Evolutionary conservation across 805 yeast species (phyloP).

Genomic region (Saccharomycopsis capsularis): DNA sequence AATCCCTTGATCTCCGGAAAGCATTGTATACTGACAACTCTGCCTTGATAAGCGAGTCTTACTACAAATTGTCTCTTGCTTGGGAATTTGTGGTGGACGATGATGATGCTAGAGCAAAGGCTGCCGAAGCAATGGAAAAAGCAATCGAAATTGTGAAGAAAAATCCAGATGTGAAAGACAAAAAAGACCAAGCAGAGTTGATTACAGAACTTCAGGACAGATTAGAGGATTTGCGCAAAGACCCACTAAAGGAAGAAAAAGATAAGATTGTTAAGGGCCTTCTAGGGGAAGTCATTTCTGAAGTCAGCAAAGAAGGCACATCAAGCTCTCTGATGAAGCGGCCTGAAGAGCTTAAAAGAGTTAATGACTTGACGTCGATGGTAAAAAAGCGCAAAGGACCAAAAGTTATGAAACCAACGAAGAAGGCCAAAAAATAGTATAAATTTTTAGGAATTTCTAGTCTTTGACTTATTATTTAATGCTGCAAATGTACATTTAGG

Average conservation of each 20-base stretch:
- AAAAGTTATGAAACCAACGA: constrained; percentile 14
- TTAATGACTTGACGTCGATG: constrained; percentile 57
- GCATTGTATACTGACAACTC: constrained; percentile 41
- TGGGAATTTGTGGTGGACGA: constrained; percentile 61
- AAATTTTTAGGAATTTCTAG: too few species aligned
- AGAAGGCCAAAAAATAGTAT: constrained; percentile 12
- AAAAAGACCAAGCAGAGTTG: constrained; percentile 35
- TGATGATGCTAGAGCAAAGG: constrained; percentile 38
- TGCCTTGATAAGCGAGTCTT: constrained; percentile 65
- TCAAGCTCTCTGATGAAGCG: constrained; percentile 4
- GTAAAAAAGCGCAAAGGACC: constrained; percentile 41
- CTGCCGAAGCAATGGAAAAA: constrained; percentile 45
- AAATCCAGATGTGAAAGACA: constrained; percentile 29
- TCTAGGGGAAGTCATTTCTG: constrained; percentile 38
- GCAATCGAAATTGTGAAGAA: constrained; percentile 45
- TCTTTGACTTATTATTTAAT: too few species aligned
- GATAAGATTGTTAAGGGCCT: constrained; percentile 49
- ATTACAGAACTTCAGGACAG: constrained; percentile 51
- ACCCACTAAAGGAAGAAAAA: constrained; percentile 46
- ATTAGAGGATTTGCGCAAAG: constrained; percentile 46
- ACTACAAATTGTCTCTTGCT: constrained; percentile 74
- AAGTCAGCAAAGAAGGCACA: constrained; percentile 21
- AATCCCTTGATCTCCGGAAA: constrained; percentile 48
- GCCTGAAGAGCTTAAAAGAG: constrained; percentile 22
- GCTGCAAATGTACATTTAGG: too few species aligned